Conservation (phyloP, 106 monocot genomes). For the Amphibolis antarctica region DNA sequence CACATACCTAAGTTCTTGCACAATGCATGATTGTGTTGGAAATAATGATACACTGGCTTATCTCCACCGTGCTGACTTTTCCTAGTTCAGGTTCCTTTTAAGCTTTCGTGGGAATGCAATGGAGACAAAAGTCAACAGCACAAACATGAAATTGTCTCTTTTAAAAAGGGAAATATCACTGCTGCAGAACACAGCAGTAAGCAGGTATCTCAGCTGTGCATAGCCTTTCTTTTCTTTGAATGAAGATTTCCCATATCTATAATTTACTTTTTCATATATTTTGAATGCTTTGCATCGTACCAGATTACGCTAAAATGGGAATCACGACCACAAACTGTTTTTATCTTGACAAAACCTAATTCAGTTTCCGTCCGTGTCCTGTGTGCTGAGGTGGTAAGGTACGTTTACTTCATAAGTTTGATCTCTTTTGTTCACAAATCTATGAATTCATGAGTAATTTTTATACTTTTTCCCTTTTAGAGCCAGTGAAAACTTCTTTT, state of each 20-base stretch:
- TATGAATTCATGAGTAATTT: too few relatives aligned
- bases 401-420: conserved; percentile 13
- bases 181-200: conserved; percentile 84
- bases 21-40: too few relatives aligned
- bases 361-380: conserved; percentile 59
- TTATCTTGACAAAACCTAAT: conserved; percentile 92
- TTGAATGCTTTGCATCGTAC: not conserved
- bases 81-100: conserved; percentile 68
- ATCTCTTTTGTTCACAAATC: not conserved
- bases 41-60: too few relatives aligned
- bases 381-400: conserved; percentile 93
- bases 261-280: conserved; percentile 5
- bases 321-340: conserved; percentile 77
- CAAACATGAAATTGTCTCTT: conserved; percentile 91
- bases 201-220: conserved; percentile 37
- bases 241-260: not conserved
- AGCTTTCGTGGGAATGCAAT: conserved; percentile 93
- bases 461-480: too few relatives aligned
- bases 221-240: conserved; percentile 11
- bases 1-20: too few relatives aligned
- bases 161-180: conserved; percentile 88
- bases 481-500: too few relatives aligned
- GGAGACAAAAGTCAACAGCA: conserved; percentile 77
- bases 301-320: conserved; percentile 99
- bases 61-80: too few relatives aligned